Conservation (phyloP, 805 yeast genomes). For the Dipodascopsis uninucleata region DNA sequence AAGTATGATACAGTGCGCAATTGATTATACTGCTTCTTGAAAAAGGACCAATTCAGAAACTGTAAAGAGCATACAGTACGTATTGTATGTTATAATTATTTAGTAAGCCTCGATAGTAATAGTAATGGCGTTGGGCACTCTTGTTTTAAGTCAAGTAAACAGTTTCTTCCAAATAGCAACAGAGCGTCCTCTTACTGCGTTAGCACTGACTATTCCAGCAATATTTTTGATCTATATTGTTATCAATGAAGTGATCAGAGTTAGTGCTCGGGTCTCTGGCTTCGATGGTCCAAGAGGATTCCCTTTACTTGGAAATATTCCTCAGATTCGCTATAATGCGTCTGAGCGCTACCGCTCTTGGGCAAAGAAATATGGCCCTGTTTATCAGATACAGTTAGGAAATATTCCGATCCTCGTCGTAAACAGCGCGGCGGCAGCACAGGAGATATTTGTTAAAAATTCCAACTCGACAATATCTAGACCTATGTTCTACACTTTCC, state of each 20-base stretch:
- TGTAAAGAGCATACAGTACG: too few species aligned
- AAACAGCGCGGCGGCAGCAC: constrained; percentile 57
- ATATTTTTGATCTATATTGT: constrained; percentile 3
- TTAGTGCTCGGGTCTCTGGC: constrained; percentile 15
- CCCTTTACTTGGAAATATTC: constrained; percentile 28
- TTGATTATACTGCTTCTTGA: too few species aligned
- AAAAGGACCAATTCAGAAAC: too few species aligned
- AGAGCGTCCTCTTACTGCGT: too few species aligned
- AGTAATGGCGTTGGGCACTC: too few species aligned
- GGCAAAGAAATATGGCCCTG: constrained; percentile 37
- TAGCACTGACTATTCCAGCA: too few species aligned
- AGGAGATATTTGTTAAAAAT: constrained; percentile 50
- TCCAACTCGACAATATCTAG: constrained; percentile 59
- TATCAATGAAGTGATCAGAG: constrained; percentile 10
- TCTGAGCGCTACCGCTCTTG: constrained; percentile 33
- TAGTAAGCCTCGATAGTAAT: too few species aligned
- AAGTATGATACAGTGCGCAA: too few species aligned
- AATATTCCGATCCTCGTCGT: constrained; percentile 55
- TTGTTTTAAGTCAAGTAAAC: too few species aligned
- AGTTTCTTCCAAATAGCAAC: too few species aligned
- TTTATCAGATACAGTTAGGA: constrained; percentile 66
- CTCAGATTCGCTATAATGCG: constrained; percentile 23
- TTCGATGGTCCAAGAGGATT: constrained; percentile 28
- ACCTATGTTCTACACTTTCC: constrained; percentile 66
- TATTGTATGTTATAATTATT: too few species aligned